Conservation (phyloP, 2,329 filamentous ascomycete species). For the Penicillium sp. region DNA sequence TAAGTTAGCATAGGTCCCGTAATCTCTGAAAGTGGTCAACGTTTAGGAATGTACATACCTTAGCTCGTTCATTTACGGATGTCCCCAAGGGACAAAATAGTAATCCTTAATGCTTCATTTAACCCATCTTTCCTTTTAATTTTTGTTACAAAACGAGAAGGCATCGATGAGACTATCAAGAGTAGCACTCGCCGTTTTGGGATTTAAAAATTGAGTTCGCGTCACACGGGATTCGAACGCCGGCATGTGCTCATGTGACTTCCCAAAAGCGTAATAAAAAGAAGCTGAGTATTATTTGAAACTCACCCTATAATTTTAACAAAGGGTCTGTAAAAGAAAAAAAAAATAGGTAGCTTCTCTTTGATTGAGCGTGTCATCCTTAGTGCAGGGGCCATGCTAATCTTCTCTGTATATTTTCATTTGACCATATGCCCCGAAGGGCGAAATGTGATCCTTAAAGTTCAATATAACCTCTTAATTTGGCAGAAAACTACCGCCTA, state of each 20-base stretch:
- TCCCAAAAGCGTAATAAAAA: background rate
- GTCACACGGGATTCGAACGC: background rate
- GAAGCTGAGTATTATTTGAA: too few relatives aligned
- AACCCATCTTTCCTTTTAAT: background rate
- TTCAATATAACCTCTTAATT: slow-evolving; percentile 17
- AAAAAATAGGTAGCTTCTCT: slow-evolving; percentile 73
- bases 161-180: background rate
- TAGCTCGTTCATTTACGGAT: background rate
- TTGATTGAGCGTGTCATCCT: slow-evolving; percentile 90
- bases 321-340: slow-evolving; percentile 46
- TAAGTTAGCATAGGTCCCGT: background rate
- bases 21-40: background rate
- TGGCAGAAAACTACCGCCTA: slow-evolving; percentile 6
- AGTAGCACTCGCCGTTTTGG: background rate
- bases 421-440: slow-evolving; percentile 59
- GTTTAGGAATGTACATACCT: background rate
- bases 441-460: slow-evolving; percentile 13
- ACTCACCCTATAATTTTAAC: slow-evolving; percentile 7
- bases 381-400: slow-evolving; percentile 85
- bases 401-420: slow-evolving; percentile 72
- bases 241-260: background rate
- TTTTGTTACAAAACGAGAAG: background rate
- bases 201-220: background rate
- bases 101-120: background rate
- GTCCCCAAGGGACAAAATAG: background rate